Evolutionary conservation across 2,329 filamentous ascomycete species (phyloP), one percentile per base, ranked within the genome.

Genomic region (Aspergillus carbonarius): DNA sequence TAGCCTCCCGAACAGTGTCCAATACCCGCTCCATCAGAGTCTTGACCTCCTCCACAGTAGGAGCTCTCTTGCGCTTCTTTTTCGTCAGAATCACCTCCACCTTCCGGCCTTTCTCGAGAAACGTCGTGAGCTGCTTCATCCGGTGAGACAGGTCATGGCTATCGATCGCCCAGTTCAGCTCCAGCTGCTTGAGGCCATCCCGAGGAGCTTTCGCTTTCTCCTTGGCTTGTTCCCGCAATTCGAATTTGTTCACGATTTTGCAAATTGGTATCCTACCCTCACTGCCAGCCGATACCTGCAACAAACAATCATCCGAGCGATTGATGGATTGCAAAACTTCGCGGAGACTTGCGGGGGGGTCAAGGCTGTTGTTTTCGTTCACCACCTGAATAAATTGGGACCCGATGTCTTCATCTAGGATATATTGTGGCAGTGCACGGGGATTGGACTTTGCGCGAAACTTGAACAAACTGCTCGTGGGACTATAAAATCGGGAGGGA

Each of bases 161-260:
- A 60, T 87, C 87, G 68, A 96, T 96, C 34, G 88, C 87, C 93
- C 93, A 98, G 74, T 92, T 93, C 67, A 98, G 67, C 77, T 97
- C 93, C n/a, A 97, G 74, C 70, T 88, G 88, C 78, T 97, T 97
- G 15, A 75, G 71, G 66, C 69, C 72, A 60, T 63, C 74, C 72
- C 61, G 76, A 69, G 66, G 67, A 65, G 78, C 60, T 57, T 70
- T 69, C 17, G 70, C 66, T 57, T 73, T 72, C 18, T 72, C 69
- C 56, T 79, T 74, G 55, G 82, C 76, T 20, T 75, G 74, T 65
- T 79, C 68, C 70, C 74, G 79, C 55, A 83, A 76, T 1, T 79
- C 82, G 47, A 75, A 73, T 66, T 87, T 87, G 72, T 86, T 81
- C 30, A 91, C 72, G 47, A 96, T 79, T 66, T 86, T 88, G 81